Percentiles rank a stretch among this genome's conserved stretches.
Evolutionary conservation across 306 rosid species (phyloP).

Genomic region (Gastrolobium villosum): DNA sequence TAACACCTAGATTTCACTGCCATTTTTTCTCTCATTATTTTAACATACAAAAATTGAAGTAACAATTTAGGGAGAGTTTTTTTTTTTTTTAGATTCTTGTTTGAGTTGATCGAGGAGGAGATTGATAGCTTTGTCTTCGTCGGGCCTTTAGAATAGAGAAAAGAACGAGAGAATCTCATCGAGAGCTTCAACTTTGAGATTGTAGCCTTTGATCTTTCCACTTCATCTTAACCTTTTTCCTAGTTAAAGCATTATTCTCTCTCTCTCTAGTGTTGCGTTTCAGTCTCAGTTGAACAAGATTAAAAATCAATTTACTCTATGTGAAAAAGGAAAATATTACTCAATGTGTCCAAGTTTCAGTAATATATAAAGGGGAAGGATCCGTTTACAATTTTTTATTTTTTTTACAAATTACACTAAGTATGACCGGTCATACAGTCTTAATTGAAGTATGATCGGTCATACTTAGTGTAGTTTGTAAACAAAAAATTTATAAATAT

Average conservation of each 20-base stretch:
- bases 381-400: too few species aligned
- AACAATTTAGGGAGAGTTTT: background rate
- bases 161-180: constrained; percentile 80
- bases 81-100: constrained; percentile 62
- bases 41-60: background rate
- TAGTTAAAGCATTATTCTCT: constrained; percentile 62
- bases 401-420: too few species aligned
- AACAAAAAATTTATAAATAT: too few species aligned
- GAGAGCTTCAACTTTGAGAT: constrained; percentile 74
- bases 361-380: too few species aligned
- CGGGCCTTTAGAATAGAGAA: constrained; percentile 55
- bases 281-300: background rate
- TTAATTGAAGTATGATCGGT: too few species aligned
- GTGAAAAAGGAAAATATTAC: too few species aligned
- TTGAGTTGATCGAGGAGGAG: constrained; percentile 71
- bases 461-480: too few species aligned
- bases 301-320: too few species aligned
- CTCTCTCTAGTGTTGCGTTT: background rate
- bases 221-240: constrained; percentile 79
- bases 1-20: constrained; percentile 84
- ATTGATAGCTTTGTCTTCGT: constrained; percentile 72
- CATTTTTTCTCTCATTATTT: background rate
- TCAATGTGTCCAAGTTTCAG: too few species aligned
- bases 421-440: too few species aligned
- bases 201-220: constrained; percentile 82